Evolutionary conservation across 2,329 filamentous ascomycete species (phyloP), one percentile per base, ranked within the genome.

Genomic region (Botrytis galanthina): DNA sequence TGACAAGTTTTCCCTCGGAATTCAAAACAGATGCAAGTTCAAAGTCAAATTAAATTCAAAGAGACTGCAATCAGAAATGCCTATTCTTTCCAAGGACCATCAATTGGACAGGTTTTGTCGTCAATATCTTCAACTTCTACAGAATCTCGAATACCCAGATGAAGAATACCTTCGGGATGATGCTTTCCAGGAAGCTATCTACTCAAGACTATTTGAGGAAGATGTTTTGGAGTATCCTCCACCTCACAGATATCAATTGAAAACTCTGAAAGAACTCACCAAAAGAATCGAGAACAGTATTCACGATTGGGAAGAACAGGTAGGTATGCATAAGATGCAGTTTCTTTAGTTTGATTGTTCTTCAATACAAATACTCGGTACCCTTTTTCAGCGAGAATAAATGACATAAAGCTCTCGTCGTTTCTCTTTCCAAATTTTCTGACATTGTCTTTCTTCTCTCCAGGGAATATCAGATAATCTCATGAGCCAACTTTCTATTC

Each of bases 391-490:
- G 8, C 18, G 10, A 51, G 7, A n/a, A 37, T 48, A 67, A 10
- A 26, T 32, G 8, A 3, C n/a, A 66, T 16, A 66, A 26, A 22
- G 20, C 37, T 44, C 12, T 29, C 2, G 48, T 35, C 9, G 51
- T 42, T 32, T 32, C 42, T 67, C 29, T 29, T 59, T 51, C 59
- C 29, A 22, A 72, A 54, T 73, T 22, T 74, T 80, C 76, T 80
- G 73, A 79, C 77, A 46, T 39, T 39, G 66, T 73, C 75, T 74
- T 73, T 75, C 74, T 73, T 67, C 74, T 75, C 78, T 72, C 76
- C 83, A 98, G 95, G 94, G 92, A 81, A 90, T 97, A 64, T 94
- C 92, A 75, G 93, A 97, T 82, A 87, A 91, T 81, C 87, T 98
- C 78, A 93, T 95, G 87, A 85, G 86, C 72, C 84, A 86, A 54